These are phyloP conservation scores for Ophiosphaerella korrae DNA, from an alignment of 2,329 filamentous ascomycete species.

Conservation along the genomic window DNA sequence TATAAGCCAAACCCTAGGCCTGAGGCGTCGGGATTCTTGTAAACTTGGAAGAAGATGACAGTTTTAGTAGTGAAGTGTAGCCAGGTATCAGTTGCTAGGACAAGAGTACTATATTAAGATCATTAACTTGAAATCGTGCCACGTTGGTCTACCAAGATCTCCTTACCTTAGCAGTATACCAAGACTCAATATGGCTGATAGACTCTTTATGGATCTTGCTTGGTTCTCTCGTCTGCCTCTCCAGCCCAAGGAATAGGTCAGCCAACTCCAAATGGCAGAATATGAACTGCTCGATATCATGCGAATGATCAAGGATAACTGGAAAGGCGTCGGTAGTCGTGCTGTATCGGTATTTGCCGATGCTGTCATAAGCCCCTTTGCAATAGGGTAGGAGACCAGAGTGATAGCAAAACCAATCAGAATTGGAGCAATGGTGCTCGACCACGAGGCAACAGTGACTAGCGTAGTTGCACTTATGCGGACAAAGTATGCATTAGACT, in stretches of 20 bases:
- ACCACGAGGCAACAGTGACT: slow-evolving; percentile 1
- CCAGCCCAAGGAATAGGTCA: slow-evolving; percentile 1
- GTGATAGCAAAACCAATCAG: slow-evolving; percentile 2
- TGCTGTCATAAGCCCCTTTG: neutral
- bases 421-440: slow-evolving; percentile 1
- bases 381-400: slow-evolving; percentile 1
- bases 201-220: neutral
- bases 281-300: slow-evolving; percentile 1
- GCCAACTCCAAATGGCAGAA: slow-evolving; percentile 1
- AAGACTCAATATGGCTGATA: neutral
- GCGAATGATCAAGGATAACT: slow-evolving; percentile 1
- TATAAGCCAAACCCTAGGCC: neutral
- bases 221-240: neutral
- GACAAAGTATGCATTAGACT: neutral
- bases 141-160: neutral
- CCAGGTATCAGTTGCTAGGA: slow-evolving; percentile 4
- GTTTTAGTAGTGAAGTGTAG: slow-evolving; percentile 5
- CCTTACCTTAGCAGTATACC: neutral
- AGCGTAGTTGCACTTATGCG: slow-evolving; percentile 1
- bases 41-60: neutral
- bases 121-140: neutral
- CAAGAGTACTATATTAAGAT: neutral
- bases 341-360: neutral
- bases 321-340: neutral
- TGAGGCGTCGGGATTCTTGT: neutral